Percentiles rank a stretch among this genome's conserved stretches.
Conservation (phyloP, 768 basidiomycete species). For the Boletus reticuloceps region DNA sequence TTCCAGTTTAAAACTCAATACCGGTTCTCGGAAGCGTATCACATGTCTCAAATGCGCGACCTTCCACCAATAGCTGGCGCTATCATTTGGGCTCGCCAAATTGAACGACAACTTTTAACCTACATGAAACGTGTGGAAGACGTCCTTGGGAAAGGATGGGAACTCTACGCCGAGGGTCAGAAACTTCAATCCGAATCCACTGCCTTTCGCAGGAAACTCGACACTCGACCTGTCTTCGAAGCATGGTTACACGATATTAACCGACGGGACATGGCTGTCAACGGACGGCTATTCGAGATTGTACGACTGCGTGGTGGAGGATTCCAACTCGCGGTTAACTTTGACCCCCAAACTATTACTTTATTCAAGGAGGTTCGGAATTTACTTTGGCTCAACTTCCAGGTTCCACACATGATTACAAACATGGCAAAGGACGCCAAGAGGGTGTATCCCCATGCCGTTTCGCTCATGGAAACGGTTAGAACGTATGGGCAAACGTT, state of each 20-base stretch:
- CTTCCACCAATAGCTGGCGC: constrained; percentile 97
- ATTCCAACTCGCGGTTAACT: constrained; percentile 92
- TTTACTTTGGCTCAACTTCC: constrained; percentile 92
- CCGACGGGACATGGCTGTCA: constrained; percentile 86
- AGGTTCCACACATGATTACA: constrained; percentile 90
- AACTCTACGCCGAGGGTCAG: constrained; percentile 98
- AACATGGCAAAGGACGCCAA: constrained; percentile 99
- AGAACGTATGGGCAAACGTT: constrained; percentile 95
- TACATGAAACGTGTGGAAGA: constrained; percentile 99
- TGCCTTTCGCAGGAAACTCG: constrained; percentile 94
- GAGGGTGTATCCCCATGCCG: constrained; percentile 96
- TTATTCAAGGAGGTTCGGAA: constrained; percentile 98
- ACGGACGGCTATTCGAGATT: constrained; percentile 92
- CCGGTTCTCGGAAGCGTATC: constrained; percentile 91
- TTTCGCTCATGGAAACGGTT: constrained; percentile 98
- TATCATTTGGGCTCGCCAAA: constrained; percentile 99
- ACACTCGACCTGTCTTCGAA: constrained; percentile 90
- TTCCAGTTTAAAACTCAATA: constrained; percentile 92
- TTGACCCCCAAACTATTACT: constrained; percentile 97
- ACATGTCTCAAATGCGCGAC: constrained; percentile 99
- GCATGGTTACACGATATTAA: constrained; percentile 98
- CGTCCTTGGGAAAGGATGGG: constrained; percentile 97
- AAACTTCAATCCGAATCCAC: constrained; percentile 89
- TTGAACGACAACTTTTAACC: constrained; percentile 89
- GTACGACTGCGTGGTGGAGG: constrained; percentile 68